Evolutionary conservation across 371 early-diverging fungal genomes (phyloP).

Genomic region (Mucor circinelloides): DNA sequence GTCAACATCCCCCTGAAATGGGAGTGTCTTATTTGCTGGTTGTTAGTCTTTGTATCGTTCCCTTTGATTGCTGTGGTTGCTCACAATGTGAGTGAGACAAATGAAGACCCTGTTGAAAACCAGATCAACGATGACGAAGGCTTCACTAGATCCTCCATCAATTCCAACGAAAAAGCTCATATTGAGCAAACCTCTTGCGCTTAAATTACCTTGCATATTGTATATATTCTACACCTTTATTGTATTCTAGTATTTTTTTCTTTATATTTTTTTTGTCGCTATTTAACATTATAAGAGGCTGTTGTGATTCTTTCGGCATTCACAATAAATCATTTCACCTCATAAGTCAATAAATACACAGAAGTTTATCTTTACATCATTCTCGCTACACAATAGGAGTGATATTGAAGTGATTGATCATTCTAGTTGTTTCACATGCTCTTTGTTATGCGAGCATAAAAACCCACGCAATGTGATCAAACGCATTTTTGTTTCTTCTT

Average conservation of each 20-base stretch:
- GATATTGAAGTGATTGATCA: too few relatives aligned
- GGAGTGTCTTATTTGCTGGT: slow-evolving; percentile 45
- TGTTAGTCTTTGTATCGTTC: slow-evolving; percentile 36
- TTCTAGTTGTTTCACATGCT: too few relatives aligned
- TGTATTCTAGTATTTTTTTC: background rate
- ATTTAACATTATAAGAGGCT: too few relatives aligned
- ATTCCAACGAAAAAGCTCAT: background rate
- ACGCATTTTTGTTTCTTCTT: too few relatives aligned
- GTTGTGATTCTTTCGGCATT: too few relatives aligned
- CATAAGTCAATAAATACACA: too few relatives aligned
- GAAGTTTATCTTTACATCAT: too few relatives aligned
- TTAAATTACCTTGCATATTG: background rate
- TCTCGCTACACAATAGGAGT: too few relatives aligned
- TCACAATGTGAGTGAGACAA: slow-evolving; percentile 31
- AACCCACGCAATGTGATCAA: too few relatives aligned
- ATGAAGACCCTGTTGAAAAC: background rate
- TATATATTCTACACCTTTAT: background rate
- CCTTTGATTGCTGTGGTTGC: slow-evolving; percentile 39
- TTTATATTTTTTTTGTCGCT: background rate
- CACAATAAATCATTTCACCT: too few relatives aligned
- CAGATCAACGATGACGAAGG: background rate
- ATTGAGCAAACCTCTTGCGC: background rate
- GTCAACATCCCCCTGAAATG: slow-evolving; percentile 31
- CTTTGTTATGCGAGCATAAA: too few relatives aligned
- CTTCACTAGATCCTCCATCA: background rate